Conservation (phyloP, 2,329 filamentous ascomycete genomes). For the Stachybotrys chartarum region DNA sequence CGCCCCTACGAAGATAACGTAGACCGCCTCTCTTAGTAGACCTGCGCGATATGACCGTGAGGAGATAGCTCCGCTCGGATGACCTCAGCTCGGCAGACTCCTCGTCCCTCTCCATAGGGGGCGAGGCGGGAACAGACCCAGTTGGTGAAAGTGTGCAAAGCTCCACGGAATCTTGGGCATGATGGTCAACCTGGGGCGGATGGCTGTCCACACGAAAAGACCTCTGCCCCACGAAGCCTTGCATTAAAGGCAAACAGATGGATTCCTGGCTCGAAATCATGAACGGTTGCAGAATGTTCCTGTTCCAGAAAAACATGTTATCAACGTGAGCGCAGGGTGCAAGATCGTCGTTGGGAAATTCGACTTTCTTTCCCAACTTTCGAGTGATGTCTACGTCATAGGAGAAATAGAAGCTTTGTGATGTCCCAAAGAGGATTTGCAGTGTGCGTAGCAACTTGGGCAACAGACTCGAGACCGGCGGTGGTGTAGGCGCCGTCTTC, state of each 20-base stretch:
- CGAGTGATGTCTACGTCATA: constrained; percentile 91
- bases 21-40: constrained; percentile 81
- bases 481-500: constrained; percentile 20
- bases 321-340: constrained; percentile 70
- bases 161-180: constrained; percentile 38
- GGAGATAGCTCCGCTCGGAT: constrained; percentile 55
- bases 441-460: constrained; percentile 81
- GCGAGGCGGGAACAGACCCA: constrained; percentile 14
- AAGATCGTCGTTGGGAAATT: constrained; percentile 11
- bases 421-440: constrained; percentile 75
- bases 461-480: constrained; percentile 45
- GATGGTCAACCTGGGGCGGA: constrained; percentile 46
- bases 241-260: constrained; percentile 75
- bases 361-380: constrained; percentile 34
- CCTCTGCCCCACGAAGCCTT: constrained; percentile 87
- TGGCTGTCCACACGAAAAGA: constrained; percentile 66
- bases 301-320: constrained; percentile 86
- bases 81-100: constrained; percentile 33
- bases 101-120: constrained; percentile 14
- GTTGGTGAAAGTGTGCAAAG: constrained; percentile 29
- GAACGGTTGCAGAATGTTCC: constrained; percentile 65
- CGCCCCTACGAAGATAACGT: constrained; percentile 80
- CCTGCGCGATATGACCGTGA: constrained; percentile 89
- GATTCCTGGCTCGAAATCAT: constrained; percentile 63
- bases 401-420: constrained; percentile 86